Percentiles rank a stretch among this genome's conserved stretches.
Evolutionary conservation across 1,284 basidiomycete species (phyloP).

Genomic region (Apiotrichum mycotoxinovorans): DNA sequence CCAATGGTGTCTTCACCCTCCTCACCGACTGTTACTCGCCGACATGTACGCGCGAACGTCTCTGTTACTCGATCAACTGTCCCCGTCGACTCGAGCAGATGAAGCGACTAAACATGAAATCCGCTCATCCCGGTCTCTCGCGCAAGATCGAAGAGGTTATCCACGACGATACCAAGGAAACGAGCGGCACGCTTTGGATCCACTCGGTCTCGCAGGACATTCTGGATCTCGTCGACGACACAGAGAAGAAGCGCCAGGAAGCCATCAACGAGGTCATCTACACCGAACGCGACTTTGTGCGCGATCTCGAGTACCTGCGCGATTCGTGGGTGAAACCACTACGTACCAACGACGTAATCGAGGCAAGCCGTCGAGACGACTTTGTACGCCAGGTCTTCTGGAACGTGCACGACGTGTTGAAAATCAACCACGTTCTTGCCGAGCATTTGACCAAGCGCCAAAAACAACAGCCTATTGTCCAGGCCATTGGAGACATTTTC

Average conservation of each 20-base stretch:
- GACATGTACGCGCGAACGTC: constrained; percentile 84
- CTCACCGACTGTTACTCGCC: constrained; percentile 98
- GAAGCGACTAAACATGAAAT: constrained; percentile 80
- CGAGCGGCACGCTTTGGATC: constrained; percentile 85
- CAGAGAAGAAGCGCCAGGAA: constrained; percentile 94
- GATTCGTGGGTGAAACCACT: constrained; percentile 91
- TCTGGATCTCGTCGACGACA: constrained; percentile 83
- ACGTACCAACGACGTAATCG: constrained; percentile 66
- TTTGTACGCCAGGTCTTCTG: constrained; percentile 96
- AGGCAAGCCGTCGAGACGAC: constrained; percentile 69
- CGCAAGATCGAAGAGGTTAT: constrained; percentile 73
- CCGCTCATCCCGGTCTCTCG: constrained; percentile 76
- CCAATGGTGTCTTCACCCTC: constrained; percentile 93
- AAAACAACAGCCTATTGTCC: constrained; percentile 88
- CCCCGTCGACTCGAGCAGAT: constrained; percentile 92
- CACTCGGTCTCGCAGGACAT: constrained; percentile 94
- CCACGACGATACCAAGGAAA: constrained; percentile 73
- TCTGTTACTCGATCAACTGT: constrained; percentile 97
- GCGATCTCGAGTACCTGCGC: constrained; percentile 95
- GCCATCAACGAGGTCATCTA: constrained; percentile 99
- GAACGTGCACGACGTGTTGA: constrained; percentile 93
- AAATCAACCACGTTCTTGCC: constrained; percentile 81
- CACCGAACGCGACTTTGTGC: constrained; percentile 95
- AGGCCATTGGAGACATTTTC: constrained; percentile 87
- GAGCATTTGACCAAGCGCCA: constrained; percentile 95